Conservation (phyloP, 1,284 basidiomycete genomes). For the Irpex lacteus region DNA sequence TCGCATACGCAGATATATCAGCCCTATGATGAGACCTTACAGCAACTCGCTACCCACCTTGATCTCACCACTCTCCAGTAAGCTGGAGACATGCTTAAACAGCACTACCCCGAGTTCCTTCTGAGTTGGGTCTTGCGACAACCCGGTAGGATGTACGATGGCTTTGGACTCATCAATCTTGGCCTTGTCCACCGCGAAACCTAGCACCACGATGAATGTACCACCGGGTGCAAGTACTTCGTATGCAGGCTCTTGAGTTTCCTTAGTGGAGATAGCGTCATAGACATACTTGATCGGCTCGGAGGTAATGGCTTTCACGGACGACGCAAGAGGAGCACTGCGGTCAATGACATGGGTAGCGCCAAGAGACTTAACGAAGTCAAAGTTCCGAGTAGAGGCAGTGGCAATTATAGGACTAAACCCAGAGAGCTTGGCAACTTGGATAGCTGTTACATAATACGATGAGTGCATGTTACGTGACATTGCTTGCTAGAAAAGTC, state of each 20-base stretch:
- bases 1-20: no score
- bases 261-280: conserved; percentile 30
- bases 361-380: conserved; percentile 45
- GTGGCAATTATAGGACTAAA: conserved; percentile 55
- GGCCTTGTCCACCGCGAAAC: neutral
- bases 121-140: conserved; percentile 2
- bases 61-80: neutral
- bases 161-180: neutral
- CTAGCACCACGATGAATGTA: conserved; percentile 13
- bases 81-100: neutral
- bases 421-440: conserved; percentile 50
- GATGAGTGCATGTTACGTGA: neutral
- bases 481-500: no score
- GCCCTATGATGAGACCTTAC: no score
- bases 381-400: conserved; percentile 42
- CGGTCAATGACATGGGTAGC: conserved; percentile 54
- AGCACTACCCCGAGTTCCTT: neutral
- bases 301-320: conserved; percentile 21
- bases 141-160: conserved; percentile 4
- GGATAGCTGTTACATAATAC: conserved; percentile 38
- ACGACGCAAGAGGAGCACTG: conserved; percentile 19
- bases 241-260: conserved; percentile 15
- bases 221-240: conserved; percentile 15
- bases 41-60: neutral
- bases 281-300: conserved; percentile 33